Evolutionary conservation across 331 rosid genomes (phyloP).

Genomic region (Malus hybrid): DNA sequence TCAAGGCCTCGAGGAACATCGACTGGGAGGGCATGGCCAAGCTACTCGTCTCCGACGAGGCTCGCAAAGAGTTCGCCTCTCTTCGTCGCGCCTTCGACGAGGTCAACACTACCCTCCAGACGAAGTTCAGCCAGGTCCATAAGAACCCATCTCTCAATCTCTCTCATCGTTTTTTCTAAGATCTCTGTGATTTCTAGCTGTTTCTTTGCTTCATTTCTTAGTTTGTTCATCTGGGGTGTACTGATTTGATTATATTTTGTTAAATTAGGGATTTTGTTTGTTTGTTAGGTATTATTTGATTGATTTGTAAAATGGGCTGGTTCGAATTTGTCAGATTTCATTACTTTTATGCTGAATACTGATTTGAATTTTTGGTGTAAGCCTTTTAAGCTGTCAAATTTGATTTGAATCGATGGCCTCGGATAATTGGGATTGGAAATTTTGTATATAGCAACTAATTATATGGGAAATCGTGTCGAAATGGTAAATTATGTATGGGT

Average conservation of each 20-base stretch:
- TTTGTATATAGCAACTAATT: not conserved
- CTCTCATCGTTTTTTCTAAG: not conserved
- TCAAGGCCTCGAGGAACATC: slow-evolving; percentile 65
- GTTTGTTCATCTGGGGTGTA: not conserved
- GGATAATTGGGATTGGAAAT: not conserved
- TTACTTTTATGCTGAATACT: not conserved
- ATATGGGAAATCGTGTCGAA: not conserved
- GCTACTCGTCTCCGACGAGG: slow-evolving; percentile 87
- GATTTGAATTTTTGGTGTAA: not conserved
- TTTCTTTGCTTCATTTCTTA: not conserved
- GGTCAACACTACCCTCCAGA: slow-evolving; percentile 77
- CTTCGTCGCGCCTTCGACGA: slow-evolving; percentile 98
- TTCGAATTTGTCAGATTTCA: not conserved
- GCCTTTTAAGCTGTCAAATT: not conserved
- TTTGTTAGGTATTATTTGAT: not conserved
- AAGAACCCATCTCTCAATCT: not conserved
- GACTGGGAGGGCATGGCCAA: slow-evolving; percentile 99
- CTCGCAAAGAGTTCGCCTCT: slow-evolving; percentile 76
- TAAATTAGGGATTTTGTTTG: not conserved
- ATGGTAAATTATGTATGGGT: no score
- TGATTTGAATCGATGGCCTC: not conserved
- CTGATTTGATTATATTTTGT: not conserved
- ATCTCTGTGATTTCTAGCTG: slow-evolving; percentile 19
- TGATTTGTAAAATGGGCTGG: slow-evolving; percentile 1
- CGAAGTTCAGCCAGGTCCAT: slow-evolving; percentile 89